Percentiles rank a stretch among this genome's conserved stretches.
Evolutionary conservation across 768 basidiomycete genomes (phyloP).

Genomic region (Lentinus brumalis): DNA sequence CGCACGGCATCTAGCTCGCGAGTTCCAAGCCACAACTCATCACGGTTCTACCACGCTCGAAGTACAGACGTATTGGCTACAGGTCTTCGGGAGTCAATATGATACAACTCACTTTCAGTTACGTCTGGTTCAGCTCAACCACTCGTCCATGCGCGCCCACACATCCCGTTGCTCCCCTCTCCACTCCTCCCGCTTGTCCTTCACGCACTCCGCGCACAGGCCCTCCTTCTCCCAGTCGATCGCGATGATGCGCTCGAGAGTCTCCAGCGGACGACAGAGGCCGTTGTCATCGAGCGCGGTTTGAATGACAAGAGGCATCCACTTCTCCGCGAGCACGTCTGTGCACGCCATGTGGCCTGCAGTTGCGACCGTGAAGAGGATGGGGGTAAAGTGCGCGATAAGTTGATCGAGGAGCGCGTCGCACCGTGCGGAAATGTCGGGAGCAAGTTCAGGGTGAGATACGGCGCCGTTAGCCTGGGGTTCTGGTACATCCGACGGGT

Average conservation of each 20-base stretch:
- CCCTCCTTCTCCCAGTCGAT: slow-evolving; percentile 62
- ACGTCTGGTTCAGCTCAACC: slow-evolving; percentile 41
- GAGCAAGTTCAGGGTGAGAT: slow-evolving; percentile 15
- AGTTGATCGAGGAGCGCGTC: slow-evolving; percentile 37
- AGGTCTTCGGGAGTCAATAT: neutral
- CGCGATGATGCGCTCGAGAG: slow-evolving; percentile 55
- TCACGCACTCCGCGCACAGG: slow-evolving; percentile 58
- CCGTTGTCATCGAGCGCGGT: slow-evolving; percentile 64
- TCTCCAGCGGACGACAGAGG: slow-evolving; percentile 73
- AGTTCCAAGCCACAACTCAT: no score
- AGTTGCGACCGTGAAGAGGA: slow-evolving; percentile 69
- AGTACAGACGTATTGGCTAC: no score
- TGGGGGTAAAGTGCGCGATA: slow-evolving; percentile 70
- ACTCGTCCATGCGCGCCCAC: slow-evolving; percentile 63
- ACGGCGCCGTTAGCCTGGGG: slow-evolving; percentile 14
- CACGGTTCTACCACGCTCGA: no score
- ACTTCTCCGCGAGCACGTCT: slow-evolving; percentile 66
- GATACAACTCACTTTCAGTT: slow-evolving; percentile 1
- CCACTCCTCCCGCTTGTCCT: slow-evolving; percentile 69
- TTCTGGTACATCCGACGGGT: slow-evolving; percentile 35
- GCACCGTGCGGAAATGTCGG: slow-evolving; percentile 31
- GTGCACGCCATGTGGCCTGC: slow-evolving; percentile 78
- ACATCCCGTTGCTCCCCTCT: slow-evolving; percentile 55
- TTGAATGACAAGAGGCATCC: slow-evolving; percentile 72
- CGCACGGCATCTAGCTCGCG: no score